Conservation (phyloP, 2,329 filamentous ascomycete genomes). For the Pseudogymnoascus sp. region DNA sequence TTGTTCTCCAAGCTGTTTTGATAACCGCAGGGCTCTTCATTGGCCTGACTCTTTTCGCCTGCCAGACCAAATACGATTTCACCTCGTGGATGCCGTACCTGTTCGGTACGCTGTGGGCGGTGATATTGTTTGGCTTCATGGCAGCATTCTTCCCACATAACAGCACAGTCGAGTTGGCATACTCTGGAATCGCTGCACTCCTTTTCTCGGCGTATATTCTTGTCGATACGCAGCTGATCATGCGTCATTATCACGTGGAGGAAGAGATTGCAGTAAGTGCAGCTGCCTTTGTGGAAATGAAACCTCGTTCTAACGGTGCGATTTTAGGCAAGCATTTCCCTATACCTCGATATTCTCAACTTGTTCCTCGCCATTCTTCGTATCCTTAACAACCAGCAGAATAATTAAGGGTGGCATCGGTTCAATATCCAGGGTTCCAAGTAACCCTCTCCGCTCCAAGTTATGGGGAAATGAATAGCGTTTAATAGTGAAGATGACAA, state of each 20-base stretch:
- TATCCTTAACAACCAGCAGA: constrained; percentile 91
- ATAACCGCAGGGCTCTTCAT: constrained; percentile 80
- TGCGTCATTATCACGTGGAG: constrained; percentile 94
- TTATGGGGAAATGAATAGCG: background rate
- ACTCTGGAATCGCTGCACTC: constrained; percentile 71
- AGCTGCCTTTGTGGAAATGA: background rate
- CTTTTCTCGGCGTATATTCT: constrained; percentile 94
- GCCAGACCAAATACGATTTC: constrained; percentile 97
- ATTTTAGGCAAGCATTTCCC: constrained; percentile 65
- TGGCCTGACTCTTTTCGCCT: constrained; percentile 78
- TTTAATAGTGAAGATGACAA: background rate
- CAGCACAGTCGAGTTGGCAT: constrained; percentile 76
- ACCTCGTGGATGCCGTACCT: constrained; percentile 95
- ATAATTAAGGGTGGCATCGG: constrained; percentile 54
- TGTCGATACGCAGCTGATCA: constrained; percentile 90
- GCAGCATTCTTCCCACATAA: constrained; percentile 77
- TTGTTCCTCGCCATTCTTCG: constrained; percentile 91
- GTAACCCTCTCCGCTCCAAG: background rate
- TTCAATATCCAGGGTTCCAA: background rate
- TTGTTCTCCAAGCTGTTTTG: constrained; percentile 84
- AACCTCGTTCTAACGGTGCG: background rate
- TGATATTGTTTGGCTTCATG: constrained; percentile 92
- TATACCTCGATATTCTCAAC: constrained; percentile 96
- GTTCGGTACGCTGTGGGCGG: constrained; percentile 80
- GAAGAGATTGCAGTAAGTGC: constrained; percentile 70